These are phyloP conservation scores for Fomitopsis betulina DNA, from an alignment of 1,284 basidiomycete genomes.

Conservation along the genomic window DNA sequence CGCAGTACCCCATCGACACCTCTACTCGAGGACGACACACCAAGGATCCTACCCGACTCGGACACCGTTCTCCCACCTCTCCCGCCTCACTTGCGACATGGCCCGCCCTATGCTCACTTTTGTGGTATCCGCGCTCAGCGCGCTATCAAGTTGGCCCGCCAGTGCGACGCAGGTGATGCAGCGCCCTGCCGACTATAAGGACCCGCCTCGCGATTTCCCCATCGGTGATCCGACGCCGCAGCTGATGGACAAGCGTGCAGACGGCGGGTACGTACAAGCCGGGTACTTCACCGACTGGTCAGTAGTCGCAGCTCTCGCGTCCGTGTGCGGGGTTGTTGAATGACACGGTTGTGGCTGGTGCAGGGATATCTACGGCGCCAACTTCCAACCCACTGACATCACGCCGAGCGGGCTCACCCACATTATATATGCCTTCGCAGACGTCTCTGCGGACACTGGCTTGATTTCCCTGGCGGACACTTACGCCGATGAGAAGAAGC, in stretches of 20 bases:
- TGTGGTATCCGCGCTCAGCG: slow-evolving; percentile 16
- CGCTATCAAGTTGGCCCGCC: slow-evolving; percentile 23
- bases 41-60: not conserved
- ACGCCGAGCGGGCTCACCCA: slow-evolving; percentile 59
- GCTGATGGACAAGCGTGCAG: slow-evolving; percentile 42
- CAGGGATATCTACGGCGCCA: slow-evolving; percentile 80
- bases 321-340: not conserved
- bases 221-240: slow-evolving; percentile 36
- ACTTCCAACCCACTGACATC: slow-evolving; percentile 68
- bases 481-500: slow-evolving; percentile 83
- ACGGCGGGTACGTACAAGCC: slow-evolving; percentile 43
- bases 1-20: not conserved
- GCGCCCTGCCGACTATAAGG: slow-evolving; percentile 45
- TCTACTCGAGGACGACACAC: not conserved
- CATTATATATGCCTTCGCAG: slow-evolving; percentile 85
- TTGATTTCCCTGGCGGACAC: slow-evolving; percentile 69
- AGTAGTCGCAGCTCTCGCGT: not conserved
- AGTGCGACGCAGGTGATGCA: slow-evolving; percentile 54
- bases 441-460: slow-evolving; percentile 66
- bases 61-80: not conserved
- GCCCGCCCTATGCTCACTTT: slow-evolving; percentile 14
- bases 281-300: slow-evolving; percentile 70
- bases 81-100: slow-evolving; percentile 12
- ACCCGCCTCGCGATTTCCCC: slow-evolving; percentile 32
- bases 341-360: slow-evolving; percentile 8